phyloP scores from a whole-genome alignment of 1,139 yeast genomes.

The Hemisphaericaspora subhashii region DNA sequence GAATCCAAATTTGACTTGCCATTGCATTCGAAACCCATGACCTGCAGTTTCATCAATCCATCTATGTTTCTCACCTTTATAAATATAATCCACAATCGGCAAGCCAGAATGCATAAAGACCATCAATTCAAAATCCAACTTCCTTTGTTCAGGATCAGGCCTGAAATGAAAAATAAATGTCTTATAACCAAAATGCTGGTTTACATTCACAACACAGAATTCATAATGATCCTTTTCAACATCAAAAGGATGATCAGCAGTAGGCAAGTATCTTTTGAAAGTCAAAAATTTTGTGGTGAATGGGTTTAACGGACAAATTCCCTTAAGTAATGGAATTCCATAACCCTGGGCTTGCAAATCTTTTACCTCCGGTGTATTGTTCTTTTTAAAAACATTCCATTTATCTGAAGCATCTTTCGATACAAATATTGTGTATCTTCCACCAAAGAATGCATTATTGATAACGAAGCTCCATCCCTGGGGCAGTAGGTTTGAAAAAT shows the following conservation, averaged over 20 bases:
- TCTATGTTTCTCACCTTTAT: slow-evolving; percentile 11
- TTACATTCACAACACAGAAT: slow-evolving; percentile 11
- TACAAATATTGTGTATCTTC: slow-evolving; percentile 12
- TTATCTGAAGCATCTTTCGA: slow-evolving; percentile 13
- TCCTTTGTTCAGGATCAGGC: slow-evolving; percentile 10
- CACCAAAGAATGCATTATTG: slow-evolving; percentile 12
- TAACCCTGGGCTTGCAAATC: slow-evolving; percentile 7
- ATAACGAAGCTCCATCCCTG: slow-evolving; percentile 12
- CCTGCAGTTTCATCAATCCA: slow-evolving; percentile 13
- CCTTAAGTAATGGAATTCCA: slow-evolving; percentile 14
- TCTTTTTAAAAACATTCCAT: slow-evolving; percentile 11
- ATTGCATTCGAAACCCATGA: slow-evolving; percentile 6
- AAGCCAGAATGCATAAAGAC: slow-evolving; percentile 11
- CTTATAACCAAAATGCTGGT: slow-evolving; percentile 11
- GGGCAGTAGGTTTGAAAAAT: slow-evolving; percentile 8
- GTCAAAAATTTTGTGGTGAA: slow-evolving; percentile 9
- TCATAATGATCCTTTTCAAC: slow-evolving; percentile 11
- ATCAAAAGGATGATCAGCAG: slow-evolving; percentile 12
- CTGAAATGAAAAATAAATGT: slow-evolving; percentile 12
- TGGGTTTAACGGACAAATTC: slow-evolving; percentile 3
- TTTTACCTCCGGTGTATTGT: not conserved
- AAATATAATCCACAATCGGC: slow-evolving; percentile 13
- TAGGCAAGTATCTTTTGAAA: slow-evolving; percentile 11
- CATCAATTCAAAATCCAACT: slow-evolving; percentile 8
- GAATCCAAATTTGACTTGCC: slow-evolving; percentile 14